Conservation (phyloP, 2,329 filamentous ascomycete genomes). For the Zasmidium citrigriseum region DNA sequence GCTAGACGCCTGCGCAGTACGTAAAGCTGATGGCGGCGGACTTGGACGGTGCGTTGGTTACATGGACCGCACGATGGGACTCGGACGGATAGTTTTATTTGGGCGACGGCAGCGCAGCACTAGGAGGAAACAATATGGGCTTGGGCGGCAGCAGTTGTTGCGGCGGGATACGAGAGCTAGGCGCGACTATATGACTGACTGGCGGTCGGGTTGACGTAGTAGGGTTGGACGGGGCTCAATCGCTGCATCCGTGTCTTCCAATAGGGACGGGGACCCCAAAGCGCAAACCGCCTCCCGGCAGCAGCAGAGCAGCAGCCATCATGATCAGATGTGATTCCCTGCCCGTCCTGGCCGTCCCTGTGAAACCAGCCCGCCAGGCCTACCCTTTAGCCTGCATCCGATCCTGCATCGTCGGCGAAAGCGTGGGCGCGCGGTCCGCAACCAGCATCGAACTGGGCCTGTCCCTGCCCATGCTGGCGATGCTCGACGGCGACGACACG, state of each 20-base stretch:
- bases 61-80: not conserved
- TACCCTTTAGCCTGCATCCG: constrained; percentile 8
- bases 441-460: not conserved
- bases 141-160: too few species aligned
- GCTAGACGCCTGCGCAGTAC: constrained; percentile 6
- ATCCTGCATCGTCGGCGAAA: not conserved
- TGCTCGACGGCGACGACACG: not conserved
- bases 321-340: not conserved
- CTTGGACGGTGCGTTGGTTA: not conserved
- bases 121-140: not conserved
- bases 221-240: constrained; percentile 6
- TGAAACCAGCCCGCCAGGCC: too few species aligned
- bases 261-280: not conserved
- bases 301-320: constrained; percentile 1
- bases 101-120: not conserved
- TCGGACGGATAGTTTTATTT: not conserved
- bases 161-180: not conserved
- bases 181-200: constrained; percentile 4
- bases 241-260: constrained; percentile 1
- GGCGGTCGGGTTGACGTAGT: constrained; percentile 8
- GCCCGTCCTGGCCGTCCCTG: too few species aligned
- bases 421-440: constrained; percentile 8
- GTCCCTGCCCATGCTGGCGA: not conserved
- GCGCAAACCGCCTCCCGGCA: not conserved
- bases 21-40: constrained; percentile 4